Evolutionary conservation across 78 protist genomes (phyloP).

Genomic region (Dictyostelium brefeldianum): DNA sequence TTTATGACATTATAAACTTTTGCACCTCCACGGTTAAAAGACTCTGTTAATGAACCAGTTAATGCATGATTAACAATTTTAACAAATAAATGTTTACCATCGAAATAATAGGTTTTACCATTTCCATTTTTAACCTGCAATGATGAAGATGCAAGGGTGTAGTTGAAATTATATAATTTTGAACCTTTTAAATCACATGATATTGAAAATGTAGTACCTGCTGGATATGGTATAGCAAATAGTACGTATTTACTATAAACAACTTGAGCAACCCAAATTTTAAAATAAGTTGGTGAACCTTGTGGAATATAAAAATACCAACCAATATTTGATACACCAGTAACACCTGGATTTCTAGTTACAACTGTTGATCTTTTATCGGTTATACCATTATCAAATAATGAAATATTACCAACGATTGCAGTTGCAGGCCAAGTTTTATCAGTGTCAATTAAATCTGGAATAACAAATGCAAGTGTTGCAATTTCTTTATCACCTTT

Average conservation of each 20-base stretch:
- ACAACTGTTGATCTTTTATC: constrained; percentile 7
- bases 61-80: constrained; percentile 16
- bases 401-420: constrained; percentile 16
- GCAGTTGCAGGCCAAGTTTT: background rate
- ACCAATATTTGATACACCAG: constrained; percentile 24
- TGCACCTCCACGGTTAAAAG: constrained; percentile 7
- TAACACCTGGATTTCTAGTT: constrained; percentile 21
- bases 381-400: constrained; percentile 52
- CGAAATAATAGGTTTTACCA: constrained; percentile 8
- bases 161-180: background rate
- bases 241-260: background rate
- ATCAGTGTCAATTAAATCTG: background rate
- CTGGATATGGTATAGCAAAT: constrained; percentile 14
- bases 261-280: constrained; percentile 22
- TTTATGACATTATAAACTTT: background rate
- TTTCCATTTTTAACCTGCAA: background rate
- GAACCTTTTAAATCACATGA: constrained; percentile 2
- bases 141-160: background rate
- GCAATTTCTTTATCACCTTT: background rate
- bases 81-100: constrained; percentile 2
- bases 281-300: constrained; percentile 31
- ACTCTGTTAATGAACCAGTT: background rate
- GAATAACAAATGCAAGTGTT: background rate
- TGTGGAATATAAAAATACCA: constrained; percentile 27
- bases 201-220: constrained; percentile 18